These are phyloP conservation scores for Calonectria ilicicola DNA, from an alignment of 2,329 filamentous ascomycete species.

Conservation along the genomic window DNA sequence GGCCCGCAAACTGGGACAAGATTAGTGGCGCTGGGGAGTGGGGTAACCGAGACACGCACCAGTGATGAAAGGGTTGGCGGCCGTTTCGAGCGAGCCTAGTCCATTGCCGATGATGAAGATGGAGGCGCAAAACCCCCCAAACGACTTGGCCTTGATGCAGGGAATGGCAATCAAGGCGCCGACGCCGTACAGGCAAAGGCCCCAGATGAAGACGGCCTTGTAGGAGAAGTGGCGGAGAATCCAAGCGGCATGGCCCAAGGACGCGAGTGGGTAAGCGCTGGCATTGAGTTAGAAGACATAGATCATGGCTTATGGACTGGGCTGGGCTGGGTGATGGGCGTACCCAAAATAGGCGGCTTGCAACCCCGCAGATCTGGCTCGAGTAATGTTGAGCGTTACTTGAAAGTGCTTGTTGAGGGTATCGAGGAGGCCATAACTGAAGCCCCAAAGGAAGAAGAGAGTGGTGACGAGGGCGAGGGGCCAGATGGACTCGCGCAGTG, in stretches of 20 bases:
- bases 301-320: slow-evolving; percentile 37
- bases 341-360: slow-evolving; percentile 69
- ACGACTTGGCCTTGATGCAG: slow-evolving; percentile 72
- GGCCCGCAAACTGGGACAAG: slow-evolving; percentile 60
- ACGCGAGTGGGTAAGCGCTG: slow-evolving; percentile 76
- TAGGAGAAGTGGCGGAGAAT: slow-evolving; percentile 75
- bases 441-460: slow-evolving; percentile 61
- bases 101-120: slow-evolving; percentile 83
- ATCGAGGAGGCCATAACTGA: slow-evolving; percentile 59
- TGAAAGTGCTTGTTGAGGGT: slow-evolving; percentile 65
- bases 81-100: slow-evolving; percentile 80
- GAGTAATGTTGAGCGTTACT: slow-evolving; percentile 56
- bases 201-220: slow-evolving; percentile 75
- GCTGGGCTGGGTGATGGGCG: slow-evolving; percentile 28
- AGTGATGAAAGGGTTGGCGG: slow-evolving; percentile 81
- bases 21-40: background rate
- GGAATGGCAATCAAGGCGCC: slow-evolving; percentile 69
- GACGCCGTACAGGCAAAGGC: slow-evolving; percentile 74
- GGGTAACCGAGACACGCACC: slow-evolving; percentile 41
- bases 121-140: slow-evolving; percentile 78
- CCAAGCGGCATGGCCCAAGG: slow-evolving; percentile 72
- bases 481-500: slow-evolving; percentile 73
- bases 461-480: slow-evolving; percentile 69
- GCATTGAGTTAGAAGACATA: slow-evolving; percentile 23
- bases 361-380: slow-evolving; percentile 59